phyloP scores from a whole-genome alignment of 129 eudicot species.

The Logfia minima region DNA sequence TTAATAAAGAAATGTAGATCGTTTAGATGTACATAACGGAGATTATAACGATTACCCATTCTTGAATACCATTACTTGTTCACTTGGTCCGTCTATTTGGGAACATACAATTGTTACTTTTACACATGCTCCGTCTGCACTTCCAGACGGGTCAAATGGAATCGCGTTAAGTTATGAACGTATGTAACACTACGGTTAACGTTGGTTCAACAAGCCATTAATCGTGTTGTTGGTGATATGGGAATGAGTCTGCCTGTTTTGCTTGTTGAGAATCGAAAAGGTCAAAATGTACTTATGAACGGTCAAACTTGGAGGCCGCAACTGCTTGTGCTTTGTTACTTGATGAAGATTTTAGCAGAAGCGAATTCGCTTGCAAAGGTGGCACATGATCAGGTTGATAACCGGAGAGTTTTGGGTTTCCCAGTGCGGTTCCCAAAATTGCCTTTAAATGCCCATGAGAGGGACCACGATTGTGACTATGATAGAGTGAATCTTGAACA shows the following conservation, averaged over 20 bases:
- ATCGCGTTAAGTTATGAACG: constrained; percentile 82
- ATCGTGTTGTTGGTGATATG: constrained; percentile 81
- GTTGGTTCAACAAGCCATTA: constrained; percentile 80
- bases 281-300: constrained; percentile 87
- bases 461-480: constrained; percentile 82
- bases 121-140: constrained; percentile 88
- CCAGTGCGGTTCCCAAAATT: constrained; percentile 80
- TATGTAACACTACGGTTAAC: constrained; percentile 82
- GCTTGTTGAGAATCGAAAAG: constrained; percentile 82
- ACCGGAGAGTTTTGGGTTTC: constrained; percentile 80
- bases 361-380: constrained; percentile 61
- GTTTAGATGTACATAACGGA: constrained; percentile 75
- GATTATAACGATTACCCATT: constrained; percentile 84
- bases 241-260: constrained; percentile 83
- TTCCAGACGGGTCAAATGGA: constrained; percentile 98
- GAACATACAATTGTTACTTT: constrained; percentile 79
- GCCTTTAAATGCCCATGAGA: constrained; percentile 71
- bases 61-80: constrained; percentile 53
- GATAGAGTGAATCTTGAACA: constrained; percentile 87
- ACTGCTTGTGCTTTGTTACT: constrained; percentile 70
- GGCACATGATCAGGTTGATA: constrained; percentile 76
- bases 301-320: constrained; percentile 92
- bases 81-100: constrained; percentile 81
- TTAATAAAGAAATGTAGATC: constrained; percentile 81
- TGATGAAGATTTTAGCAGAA: constrained; percentile 81